These are phyloP conservation scores for Symbiotaphrina buchneri DNA, from an alignment of 495 filamentous ascomycete genomes.

Conservation along the genomic window DNA sequence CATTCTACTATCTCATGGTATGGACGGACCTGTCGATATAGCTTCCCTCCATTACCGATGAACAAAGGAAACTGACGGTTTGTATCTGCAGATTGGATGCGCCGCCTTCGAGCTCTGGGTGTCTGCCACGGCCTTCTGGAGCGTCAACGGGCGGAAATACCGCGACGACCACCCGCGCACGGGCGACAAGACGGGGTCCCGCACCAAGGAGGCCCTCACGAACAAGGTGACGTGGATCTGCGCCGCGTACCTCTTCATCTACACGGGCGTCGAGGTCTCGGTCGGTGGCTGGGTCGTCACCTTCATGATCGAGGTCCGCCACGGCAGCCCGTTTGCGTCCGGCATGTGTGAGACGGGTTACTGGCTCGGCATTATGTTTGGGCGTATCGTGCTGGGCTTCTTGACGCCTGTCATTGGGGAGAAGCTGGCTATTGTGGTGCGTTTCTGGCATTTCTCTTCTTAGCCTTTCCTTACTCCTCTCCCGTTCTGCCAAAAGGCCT, in stretches of 20 bases:
- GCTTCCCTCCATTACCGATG: too few species aligned
- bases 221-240: conserved; percentile 49
- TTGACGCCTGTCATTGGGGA: conserved; percentile 38
- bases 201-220: conserved; percentile 31
- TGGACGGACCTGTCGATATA: too few species aligned
- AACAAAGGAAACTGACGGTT: too few species aligned
- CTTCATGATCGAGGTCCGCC: conserved; percentile 36
- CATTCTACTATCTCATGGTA: too few species aligned
- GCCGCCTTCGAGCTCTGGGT: conserved; percentile 34
- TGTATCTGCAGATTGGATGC: conserved; percentile 27
- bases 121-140: conserved; percentile 40
- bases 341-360: conserved; percentile 44
- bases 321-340: conserved; percentile 27
- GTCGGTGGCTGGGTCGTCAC: conserved; percentile 52
- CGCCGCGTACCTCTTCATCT: conserved; percentile 53
- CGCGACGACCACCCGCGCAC: conserved; percentile 21
- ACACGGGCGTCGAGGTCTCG: conserved; percentile 71
- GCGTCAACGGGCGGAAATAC: conserved; percentile 35
- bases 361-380: conserved; percentile 42
- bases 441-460: conserved; percentile 7
- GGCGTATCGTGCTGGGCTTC: conserved; percentile 35
- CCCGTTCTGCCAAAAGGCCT: not conserved
- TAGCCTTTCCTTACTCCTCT: not conserved
- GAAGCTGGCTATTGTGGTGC: conserved; percentile 28
- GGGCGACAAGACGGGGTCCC: conserved; percentile 19